phyloP scores from a whole-genome alignment of 306 rosid species.

The Prunus mira region DNA sequence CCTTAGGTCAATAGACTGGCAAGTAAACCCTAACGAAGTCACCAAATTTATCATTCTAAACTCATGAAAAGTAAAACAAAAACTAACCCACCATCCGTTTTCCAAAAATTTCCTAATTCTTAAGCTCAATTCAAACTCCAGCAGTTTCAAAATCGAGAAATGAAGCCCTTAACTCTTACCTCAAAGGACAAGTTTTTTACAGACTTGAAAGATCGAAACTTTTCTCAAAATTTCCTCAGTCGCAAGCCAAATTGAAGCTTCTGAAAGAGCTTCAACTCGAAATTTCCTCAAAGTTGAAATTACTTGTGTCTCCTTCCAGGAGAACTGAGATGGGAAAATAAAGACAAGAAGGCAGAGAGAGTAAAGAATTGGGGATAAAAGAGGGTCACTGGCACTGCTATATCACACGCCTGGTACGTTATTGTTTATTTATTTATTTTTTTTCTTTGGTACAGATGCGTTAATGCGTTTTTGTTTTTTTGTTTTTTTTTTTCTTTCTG shows the following conservation, averaged over 20 bases:
- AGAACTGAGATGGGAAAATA: slow-evolving; percentile 6
- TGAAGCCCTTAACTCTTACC: slow-evolving; percentile 29
- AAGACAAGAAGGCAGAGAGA: not conserved
- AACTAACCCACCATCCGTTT: not conserved
- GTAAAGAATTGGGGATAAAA: slow-evolving; percentile 17
- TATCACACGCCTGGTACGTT: not conserved
- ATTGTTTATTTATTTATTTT: not conserved
- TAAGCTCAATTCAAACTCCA: slow-evolving; percentile 16
- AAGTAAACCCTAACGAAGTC: slow-evolving; percentile 2
- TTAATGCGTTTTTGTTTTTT: not conserved
- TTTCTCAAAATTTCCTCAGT: not conserved
- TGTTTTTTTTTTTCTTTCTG: not conserved
- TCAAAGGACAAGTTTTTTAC: not conserved
- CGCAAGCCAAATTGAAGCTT: not conserved
- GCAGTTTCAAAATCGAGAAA: slow-evolving; percentile 7
- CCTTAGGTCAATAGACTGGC: not conserved
- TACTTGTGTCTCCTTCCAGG: not conserved
- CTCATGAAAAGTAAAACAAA: not conserved
- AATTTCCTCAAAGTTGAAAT: slow-evolving; percentile 1
- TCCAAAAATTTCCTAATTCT: not conserved
- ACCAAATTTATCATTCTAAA: not conserved
- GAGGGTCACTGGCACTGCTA: not conserved
- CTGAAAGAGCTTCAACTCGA: not conserved
- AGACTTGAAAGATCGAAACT: slow-evolving; percentile 6
- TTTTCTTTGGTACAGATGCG: not conserved